Base-by-base conservation (phyloP, 768 basidiomycete genomes). In the Phylloporus sp. region DNA sequence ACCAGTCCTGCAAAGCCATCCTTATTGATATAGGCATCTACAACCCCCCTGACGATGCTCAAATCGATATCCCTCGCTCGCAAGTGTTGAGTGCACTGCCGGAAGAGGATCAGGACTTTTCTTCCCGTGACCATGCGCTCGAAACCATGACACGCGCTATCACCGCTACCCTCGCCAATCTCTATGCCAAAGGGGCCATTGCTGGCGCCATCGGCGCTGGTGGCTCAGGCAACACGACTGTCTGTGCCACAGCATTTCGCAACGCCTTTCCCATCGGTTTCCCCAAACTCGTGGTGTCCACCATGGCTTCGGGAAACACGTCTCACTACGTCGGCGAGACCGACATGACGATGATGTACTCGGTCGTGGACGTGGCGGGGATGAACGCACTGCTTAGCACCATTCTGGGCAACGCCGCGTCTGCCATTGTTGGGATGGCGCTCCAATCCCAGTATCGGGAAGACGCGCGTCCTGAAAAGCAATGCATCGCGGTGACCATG, bases 321-420 rank as follows among this genome's bases (percentile, higher is more conserved):
- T 43, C 49, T 11, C 54, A 56, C 48, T 66, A 71, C 28, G 63
- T 71, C 11, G 70, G 66, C 13, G 68, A 62, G 53, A 66, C 65
- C 2, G 67, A 68, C 53, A 57, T 60, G 47, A 61, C 63, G 20
- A 66, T 70, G 66, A 66, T 68, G 68, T 54, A 60, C 53, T 70
- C 59, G 16, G 60, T 70, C 35, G 67, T 55, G 24, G 68, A 69
- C 13, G 39, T 69, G 4, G 53, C 68, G 11, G 56, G 66, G 28
- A 64, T 63, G 59, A 69, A 71, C 20, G n/a, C 40, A 9, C 27
- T 68, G 9, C 57, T 65, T 22, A 55, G 55, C 42, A 45, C 44
- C 15, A 32, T 65, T 11, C 41, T 70, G 6, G 56, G 35, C 26
- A 70, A 69, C 7, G 69, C 61, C 4, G 66, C 67, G 12, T 41